Base-by-base conservation (phyloP, 1,139 yeast genomes). In the Waltiozyma solani region DNA sequence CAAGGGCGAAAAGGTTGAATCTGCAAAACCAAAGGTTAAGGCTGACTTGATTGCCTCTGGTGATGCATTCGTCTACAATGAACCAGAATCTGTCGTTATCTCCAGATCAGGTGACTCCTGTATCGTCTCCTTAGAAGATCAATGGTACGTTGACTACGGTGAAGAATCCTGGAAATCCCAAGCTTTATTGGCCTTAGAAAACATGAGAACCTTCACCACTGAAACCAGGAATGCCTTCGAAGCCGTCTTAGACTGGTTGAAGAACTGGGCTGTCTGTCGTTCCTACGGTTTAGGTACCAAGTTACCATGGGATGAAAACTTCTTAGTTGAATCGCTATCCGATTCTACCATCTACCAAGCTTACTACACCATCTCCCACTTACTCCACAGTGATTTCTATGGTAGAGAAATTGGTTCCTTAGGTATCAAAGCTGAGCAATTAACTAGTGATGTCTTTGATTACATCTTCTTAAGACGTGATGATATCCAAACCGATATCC, bases 251-350 rank as follows among this genome's bases (percentile, higher is more conserved):
- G 94, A 82, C 50, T 93, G 99, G 99, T 76, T 93, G 58, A 85
- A 83, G 67, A 89, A 87, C 67, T 93, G 99, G 99, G 98, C 99
- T 39, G 85, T 93, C 46, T 85, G 95, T 44, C 84, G 98, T 71
- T 81, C 94, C 46, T 93, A 85, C 54, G 99, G 98, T 59, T 73
- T 93, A 51, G 99, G 99, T 60, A 80, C 97, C 43, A 80, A 71
- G 60, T 76, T 93, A 50, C 99, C 99, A 45, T 93, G 99, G 99
- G 99, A 93, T 66, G 80, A 83, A 51, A 80, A 80, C 60, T 89
- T 82, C 58, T 74, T 93, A 57, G 91, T 93, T 42, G 99, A 93
- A 66, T 87, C 96, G 18, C 73, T 93, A 52, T 84, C 96, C 32
- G 99, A 93, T 60, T 91, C 98, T 13, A 93, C 98, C 34, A 71